Conservation (phyloP, 176 grass and related monocot species). For the Calamus simplicifolius region DNA sequence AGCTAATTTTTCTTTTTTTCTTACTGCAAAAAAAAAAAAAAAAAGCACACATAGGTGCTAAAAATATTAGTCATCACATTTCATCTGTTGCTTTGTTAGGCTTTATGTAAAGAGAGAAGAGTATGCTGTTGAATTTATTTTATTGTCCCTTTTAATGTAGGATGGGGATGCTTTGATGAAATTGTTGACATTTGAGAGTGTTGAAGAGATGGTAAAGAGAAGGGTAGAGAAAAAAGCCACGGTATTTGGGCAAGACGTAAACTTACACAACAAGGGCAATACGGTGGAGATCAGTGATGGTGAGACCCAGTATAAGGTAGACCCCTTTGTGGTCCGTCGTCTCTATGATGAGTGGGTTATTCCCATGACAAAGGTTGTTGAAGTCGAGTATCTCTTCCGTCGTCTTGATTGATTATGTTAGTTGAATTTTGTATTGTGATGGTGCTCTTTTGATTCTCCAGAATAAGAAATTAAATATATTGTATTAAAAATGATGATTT, state of each 20-base stretch:
- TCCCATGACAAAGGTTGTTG: slow-evolving; percentile 68
- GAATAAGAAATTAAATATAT: no score
- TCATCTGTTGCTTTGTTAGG: background rate
- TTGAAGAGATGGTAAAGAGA: slow-evolving; percentile 83
- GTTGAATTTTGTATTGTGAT: no score
- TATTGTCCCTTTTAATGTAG: slow-evolving; percentile 29
- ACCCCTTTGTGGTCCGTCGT: slow-evolving; percentile 49
- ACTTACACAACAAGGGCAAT: slow-evolving; percentile 31
- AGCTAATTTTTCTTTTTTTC: background rate
- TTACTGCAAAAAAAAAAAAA: background rate
- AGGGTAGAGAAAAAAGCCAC: slow-evolving; percentile 88
- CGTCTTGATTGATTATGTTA: slow-evolving; percentile 46
- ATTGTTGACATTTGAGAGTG: slow-evolving; percentile 67
- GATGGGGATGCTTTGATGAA: slow-evolving; percentile 65
- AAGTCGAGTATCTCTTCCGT: slow-evolving; percentile 78
- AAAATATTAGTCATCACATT: background rate
- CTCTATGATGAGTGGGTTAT: slow-evolving; percentile 96
- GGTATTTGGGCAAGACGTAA: slow-evolving; percentile 69
- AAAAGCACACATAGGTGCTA: background rate
- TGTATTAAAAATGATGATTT: no score
- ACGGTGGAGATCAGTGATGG: slow-evolving; percentile 12
- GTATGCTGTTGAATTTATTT: slow-evolving; percentile 7
- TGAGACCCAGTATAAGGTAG: slow-evolving; percentile 44
- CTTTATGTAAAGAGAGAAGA: no score
- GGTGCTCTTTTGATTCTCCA: no score